Base-by-base conservation (phyloP, 2,329 filamentous ascomycete species). In the Ophiostoma sp. region DNA sequence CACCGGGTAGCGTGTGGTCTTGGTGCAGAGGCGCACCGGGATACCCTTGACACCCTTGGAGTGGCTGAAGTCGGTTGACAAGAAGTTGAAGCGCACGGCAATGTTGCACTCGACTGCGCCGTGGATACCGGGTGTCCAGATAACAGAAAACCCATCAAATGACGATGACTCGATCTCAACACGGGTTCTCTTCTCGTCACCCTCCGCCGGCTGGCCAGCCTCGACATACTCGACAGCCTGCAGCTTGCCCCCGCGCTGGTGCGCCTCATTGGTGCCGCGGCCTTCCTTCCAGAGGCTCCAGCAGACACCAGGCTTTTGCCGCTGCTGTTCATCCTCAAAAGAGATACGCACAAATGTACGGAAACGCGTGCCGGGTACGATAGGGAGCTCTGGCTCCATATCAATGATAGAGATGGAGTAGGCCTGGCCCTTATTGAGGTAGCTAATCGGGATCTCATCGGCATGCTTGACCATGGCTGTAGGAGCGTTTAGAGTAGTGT, bases 11-110 rank as follows among this genome's bases (percentile, higher is more conserved):
- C 62, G 66, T 1, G 70, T 72, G 0, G 95, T 98, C 79, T 98
- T 98, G 14, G 93, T 88, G 77, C 94, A 98, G 0, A 98, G 84
- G 68, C 95, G 84, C 4, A 99, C 93, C 0, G 95, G 94, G 72
- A 98, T 97, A 47, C 95, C 95, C 79, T 98, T 99, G 65, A 99
- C 95, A 63, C 95, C 95, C 76, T 99, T 99, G 9, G 95, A 98
- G 76, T 98, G 95, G 77, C 94, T 98, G 76, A 98, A 99, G 76
- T 99, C 95, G 8, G 95, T 99, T 0, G 95, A 99, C 0, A 99
- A 83, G 76, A 99, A 99, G 79, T 99, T 99, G 83, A 98, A 99
- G 63, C 95, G 91, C 12, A 98, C 92, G 8, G 93, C 90, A 68
- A 99, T 87, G 65, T 88, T 91, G 77, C 93, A 95, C 74, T 97